Evolutionary conservation across 345 rosid genomes (phyloP).

Genomic region (Eucalyptus cloeziana): DNA sequence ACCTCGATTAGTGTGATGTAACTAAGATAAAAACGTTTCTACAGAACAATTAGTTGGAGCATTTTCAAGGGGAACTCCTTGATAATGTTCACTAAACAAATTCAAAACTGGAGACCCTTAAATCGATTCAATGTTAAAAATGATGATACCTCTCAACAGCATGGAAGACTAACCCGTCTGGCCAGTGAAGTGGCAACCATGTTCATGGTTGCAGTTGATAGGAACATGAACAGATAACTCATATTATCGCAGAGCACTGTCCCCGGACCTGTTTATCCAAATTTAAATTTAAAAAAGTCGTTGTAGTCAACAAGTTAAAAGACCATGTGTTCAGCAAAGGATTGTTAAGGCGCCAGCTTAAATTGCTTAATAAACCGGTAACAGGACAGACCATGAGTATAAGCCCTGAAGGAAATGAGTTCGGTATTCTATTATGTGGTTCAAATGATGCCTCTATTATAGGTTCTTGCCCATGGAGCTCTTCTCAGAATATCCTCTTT

Average conservation of each 20-base stretch:
- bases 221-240: constrained; percentile 32
- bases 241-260: constrained; percentile 36
- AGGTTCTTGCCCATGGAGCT: neutral
- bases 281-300: neutral
- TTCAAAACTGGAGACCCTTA: neutral
- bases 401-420: neutral
- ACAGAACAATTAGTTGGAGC: too few relatives aligned
- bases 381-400: neutral
- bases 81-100: neutral
- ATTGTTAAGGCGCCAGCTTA: neutral
- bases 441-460: neutral
- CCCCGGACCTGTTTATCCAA: constrained; percentile 20
- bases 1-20: neutral
- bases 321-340: neutral
- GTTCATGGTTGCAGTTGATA: constrained; percentile 38
- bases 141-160: neutral
- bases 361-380: neutral
- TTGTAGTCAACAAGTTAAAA: neutral
- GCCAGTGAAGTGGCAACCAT: constrained; percentile 43
- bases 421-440: neutral
- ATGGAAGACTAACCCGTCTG: constrained; percentile 8
- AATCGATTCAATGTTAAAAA: neutral
- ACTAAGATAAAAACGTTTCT: neutral
- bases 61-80: neutral
- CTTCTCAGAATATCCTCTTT: neutral